These are phyloP conservation scores for Bimuria novae-zelandiae DNA, from an alignment of 2,329 filamentous ascomycete species.

Conservation along the genomic window DNA sequence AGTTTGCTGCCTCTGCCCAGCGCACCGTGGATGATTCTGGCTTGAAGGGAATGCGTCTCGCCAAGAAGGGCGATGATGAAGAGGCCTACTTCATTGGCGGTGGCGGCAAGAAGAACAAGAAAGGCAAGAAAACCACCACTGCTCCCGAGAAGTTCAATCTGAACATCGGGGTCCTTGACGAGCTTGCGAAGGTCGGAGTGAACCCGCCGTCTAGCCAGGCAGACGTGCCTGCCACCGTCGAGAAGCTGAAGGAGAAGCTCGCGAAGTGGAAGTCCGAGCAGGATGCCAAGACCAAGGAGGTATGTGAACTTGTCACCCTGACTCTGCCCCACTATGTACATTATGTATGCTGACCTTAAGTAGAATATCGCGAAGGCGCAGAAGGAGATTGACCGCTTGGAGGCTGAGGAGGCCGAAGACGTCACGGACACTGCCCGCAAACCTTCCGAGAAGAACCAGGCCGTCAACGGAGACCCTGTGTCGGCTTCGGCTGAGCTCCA, in stretches of 20 bases:
- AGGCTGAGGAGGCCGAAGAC: constrained; percentile 68
- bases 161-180: constrained; percentile 88
- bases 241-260: constrained; percentile 93
- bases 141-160: constrained; percentile 73
- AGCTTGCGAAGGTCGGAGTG: constrained; percentile 81
- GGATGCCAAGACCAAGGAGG: constrained; percentile 84
- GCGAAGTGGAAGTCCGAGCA: constrained; percentile 91
- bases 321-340: neutral
- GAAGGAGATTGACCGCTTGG: constrained; percentile 88
- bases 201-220: constrained; percentile 85
- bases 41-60: constrained; percentile 81
- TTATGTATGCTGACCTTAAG: constrained; percentile 18
- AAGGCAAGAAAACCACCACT: constrained; percentile 77
- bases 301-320: constrained; percentile 54
- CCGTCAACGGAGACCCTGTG: constrained; percentile 56
- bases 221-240: constrained; percentile 77
- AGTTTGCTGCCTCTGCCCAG: constrained; percentile 73
- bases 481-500: constrained; percentile 59
- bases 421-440: constrained; percentile 60
- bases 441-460: constrained; percentile 55
- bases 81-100: constrained; percentile 80
- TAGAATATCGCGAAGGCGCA: constrained; percentile 97
- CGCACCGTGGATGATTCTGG: constrained; percentile 83
- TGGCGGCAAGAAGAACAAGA: constrained; percentile 84
- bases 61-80: constrained; percentile 85